Conservation (phyloP, 2,329 filamentous ascomycete species). For the Ambrosiella cleistominuta region DNA sequence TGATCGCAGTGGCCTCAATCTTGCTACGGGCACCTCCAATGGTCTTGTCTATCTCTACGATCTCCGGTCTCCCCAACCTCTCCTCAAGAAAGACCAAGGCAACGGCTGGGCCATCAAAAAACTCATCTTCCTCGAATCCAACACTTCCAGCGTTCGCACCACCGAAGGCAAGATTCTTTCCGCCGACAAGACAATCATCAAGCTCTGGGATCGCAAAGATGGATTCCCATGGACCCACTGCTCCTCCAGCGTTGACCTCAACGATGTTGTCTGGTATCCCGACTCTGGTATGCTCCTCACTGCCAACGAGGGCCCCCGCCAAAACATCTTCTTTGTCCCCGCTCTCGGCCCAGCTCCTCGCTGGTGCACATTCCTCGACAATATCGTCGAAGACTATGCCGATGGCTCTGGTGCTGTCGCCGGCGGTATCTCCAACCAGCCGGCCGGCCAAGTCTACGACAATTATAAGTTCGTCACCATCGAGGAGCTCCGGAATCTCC, state of each 20-base stretch:
- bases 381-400: conserved; percentile 96
- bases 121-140: conserved; percentile 49
- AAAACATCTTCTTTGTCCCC: conserved; percentile 89
- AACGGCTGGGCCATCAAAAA: conserved; percentile 88
- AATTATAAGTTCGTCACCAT: conserved; percentile 97
- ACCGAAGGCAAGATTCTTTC: conserved; percentile 78
- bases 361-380: conserved; percentile 95
- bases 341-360: conserved; percentile 82
- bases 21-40: conserved; percentile 73
- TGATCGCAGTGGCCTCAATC: conserved; percentile 61
- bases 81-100: conserved; percentile 86
- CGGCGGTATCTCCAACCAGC: conserved; percentile 24
- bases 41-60: conserved; percentile 87
- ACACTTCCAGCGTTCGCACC: conserved; percentile 55
- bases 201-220: conserved; percentile 74
- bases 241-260: conserved; percentile 86
- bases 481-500: conserved; percentile 69
- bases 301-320: conserved; percentile 88
- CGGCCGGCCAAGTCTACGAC: conserved; percentile 71
- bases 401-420: conserved; percentile 28
- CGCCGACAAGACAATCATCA: conserved; percentile 89
- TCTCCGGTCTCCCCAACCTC: conserved; percentile 66
- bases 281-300: conserved; percentile 90
- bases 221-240: conserved; percentile 90
- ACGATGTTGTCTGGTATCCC: conserved; percentile 82